Evolutionary conservation across 2,329 filamentous ascomycete genomes (phyloP).

Genomic region (Chlorencoelia australis): DNA sequence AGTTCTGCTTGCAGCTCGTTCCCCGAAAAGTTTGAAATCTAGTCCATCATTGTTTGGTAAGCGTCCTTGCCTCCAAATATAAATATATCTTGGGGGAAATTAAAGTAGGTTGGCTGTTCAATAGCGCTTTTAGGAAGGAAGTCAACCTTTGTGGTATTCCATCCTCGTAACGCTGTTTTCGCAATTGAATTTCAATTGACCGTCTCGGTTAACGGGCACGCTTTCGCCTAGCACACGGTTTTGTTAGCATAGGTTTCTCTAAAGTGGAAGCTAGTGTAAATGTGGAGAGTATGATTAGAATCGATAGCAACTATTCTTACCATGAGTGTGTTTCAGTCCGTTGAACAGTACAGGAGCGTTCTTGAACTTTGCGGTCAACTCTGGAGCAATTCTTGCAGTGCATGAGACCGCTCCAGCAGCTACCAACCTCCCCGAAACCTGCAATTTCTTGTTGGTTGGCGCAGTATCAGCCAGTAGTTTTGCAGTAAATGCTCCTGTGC

Average conservation of each 20-base stretch:
- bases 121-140: no score
- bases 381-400: not conserved
- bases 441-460: slow-evolving; percentile 37
- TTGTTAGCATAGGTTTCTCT: not conserved
- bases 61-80: no score
- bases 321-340: not conserved
- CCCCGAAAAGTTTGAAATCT: no score
- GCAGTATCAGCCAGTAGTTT: slow-evolving; percentile 40
- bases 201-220: not conserved
- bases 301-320: no score
- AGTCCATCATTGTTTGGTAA: no score
- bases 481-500: slow-evolving; percentile 47
- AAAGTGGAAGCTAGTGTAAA: not conserved
- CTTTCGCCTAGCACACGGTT: slow-evolving; percentile 16
- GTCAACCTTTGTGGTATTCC: no score
- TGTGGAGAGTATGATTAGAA: no score
- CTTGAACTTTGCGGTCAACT: not conserved
- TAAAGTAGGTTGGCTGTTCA: no score
- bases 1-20: no score
- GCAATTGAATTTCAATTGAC: not conserved
- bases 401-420: slow-evolving; percentile 34
- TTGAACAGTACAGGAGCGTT: not conserved
- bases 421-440: slow-evolving; percentile 40
- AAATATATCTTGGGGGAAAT: no score
- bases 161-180: not conserved